Evolutionary conservation across 1,284 basidiomycete species (phyloP).

Genomic region (Lentinula novae-zelandiae): DNA sequence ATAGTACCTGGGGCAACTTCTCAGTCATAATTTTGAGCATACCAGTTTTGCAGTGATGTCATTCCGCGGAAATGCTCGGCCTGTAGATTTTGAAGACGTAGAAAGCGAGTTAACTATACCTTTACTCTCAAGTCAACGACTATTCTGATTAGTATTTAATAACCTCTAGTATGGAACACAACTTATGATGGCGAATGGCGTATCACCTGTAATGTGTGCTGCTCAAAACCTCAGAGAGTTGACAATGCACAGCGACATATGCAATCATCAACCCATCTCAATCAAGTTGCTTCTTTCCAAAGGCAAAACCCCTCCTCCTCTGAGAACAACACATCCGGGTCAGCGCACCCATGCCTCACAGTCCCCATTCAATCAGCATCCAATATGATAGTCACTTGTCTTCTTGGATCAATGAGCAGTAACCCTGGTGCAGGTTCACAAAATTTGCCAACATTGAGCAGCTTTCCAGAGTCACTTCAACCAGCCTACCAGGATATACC

Average conservation of each 20-base stretch:
- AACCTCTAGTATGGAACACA: background rate
- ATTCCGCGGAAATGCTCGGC: background rate
- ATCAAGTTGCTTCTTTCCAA: background rate
- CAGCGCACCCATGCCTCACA: background rate
- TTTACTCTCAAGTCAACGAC: background rate
- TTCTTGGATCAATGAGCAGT: background rate
- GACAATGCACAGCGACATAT: background rate
- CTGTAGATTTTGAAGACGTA: background rate
- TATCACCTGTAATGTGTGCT: background rate
- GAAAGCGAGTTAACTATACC: background rate
- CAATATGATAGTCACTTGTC: background rate
- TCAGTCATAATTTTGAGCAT: background rate
- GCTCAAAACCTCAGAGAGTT: background rate
- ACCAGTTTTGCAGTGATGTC: background rate
- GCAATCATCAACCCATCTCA: background rate
- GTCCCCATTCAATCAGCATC: background rate
- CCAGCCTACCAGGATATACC: background rate
- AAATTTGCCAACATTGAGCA: background rate
- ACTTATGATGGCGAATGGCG: background rate
- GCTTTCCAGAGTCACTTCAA: background rate
- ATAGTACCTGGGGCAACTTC: background rate
- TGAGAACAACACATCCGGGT: too few species aligned
- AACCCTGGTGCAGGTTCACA: background rate
- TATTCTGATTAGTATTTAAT: background rate
- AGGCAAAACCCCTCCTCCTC: background rate